Percentiles rank a stretch among this genome's conserved stretches.
phyloP scores from a whole-genome alignment of 2,329 filamentous ascomycete genomes.

The Aspergillus piperis region DNA sequence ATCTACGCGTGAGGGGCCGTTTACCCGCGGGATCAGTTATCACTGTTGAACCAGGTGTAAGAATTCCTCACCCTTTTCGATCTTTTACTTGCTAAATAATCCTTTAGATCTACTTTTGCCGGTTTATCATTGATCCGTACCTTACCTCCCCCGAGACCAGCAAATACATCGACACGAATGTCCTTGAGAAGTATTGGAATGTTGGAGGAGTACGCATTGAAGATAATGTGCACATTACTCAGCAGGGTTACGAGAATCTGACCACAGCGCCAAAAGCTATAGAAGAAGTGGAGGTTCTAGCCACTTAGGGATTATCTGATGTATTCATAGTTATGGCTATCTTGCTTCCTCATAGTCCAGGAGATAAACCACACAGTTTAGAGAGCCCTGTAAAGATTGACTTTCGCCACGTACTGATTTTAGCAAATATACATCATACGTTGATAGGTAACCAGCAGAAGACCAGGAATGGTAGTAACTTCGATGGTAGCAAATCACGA shows the following conservation, averaged over 20 bases:
- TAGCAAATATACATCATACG: too few relatives aligned
- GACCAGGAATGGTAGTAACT: too few relatives aligned
- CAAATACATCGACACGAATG: conserved; percentile 72
- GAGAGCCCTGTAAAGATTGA: too few relatives aligned
- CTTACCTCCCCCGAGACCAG: conserved; percentile 70
- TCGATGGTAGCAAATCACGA: too few relatives aligned
- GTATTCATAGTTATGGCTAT: not conserved
- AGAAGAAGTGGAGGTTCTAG: conserved; percentile 62
- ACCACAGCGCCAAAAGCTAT: conserved; percentile 74
- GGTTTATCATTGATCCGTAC: conserved; percentile 82
- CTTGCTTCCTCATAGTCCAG: not conserved
- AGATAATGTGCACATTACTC: conserved; percentile 81
- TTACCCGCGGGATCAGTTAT: conserved; percentile 80
- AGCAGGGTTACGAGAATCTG: conserved; percentile 78
- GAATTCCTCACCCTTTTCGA: conserved; percentile 31
- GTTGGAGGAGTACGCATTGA: conserved; percentile 94
- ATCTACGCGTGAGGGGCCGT: conserved; percentile 74
- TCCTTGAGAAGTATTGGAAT: conserved; percentile 78
- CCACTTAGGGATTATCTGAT: conserved; percentile 20
- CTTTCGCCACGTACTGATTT: too few relatives aligned
- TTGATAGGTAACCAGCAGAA: too few relatives aligned
- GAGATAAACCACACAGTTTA: not conserved
- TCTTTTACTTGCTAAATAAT: conserved; percentile 1
- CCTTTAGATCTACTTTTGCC: conserved; percentile 78
- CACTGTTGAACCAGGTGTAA: conserved; percentile 88